These are phyloP conservation scores for Pterulicium gracile DNA, from an alignment of 1,284 basidiomycete species.

Conservation along the genomic window DNA sequence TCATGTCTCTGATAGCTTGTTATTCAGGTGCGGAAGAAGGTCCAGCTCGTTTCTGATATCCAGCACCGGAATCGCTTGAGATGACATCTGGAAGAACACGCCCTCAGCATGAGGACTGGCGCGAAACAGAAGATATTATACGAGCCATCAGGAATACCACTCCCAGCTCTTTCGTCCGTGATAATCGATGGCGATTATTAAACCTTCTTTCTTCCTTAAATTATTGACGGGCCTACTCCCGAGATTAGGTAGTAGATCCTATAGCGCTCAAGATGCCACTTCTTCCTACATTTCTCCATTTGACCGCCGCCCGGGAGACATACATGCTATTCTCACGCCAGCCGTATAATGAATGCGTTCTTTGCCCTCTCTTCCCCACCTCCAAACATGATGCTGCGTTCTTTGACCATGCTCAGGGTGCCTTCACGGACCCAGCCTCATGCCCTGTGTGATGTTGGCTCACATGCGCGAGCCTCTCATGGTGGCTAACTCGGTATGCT, in stretches of 20 bases:
- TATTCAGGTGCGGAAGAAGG: conserved; percentile 51
- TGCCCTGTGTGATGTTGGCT: not conserved
- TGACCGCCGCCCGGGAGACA: too few relatives aligned
- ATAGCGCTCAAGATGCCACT: not conserved
- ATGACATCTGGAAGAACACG: conserved; percentile 26
- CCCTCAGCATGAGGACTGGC: conserved; percentile 6
- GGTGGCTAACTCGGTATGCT: not conserved
- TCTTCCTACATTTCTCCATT: not conserved
- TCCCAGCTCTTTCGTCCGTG: not conserved
- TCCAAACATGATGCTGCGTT: too few relatives aligned
- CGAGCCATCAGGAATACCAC: not conserved
- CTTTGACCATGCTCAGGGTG: not conserved
- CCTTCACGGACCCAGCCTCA: not conserved
- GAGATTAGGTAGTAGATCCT: too few relatives aligned
- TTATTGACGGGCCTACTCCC: not conserved
- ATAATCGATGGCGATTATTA: not conserved
- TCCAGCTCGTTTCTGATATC: conserved; percentile 44
- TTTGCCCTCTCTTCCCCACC: not conserved
- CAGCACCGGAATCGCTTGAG: conserved; percentile 22
- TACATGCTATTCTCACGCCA: too few relatives aligned
- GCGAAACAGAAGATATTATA: too few relatives aligned
- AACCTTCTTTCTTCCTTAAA: not conserved
- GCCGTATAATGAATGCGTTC: not conserved
- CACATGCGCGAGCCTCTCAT: not conserved
- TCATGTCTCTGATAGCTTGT: conserved; percentile 12